Base-by-base conservation (phyloP, 106 monocot genomes). In the Hemerocallis citrina region DNA sequence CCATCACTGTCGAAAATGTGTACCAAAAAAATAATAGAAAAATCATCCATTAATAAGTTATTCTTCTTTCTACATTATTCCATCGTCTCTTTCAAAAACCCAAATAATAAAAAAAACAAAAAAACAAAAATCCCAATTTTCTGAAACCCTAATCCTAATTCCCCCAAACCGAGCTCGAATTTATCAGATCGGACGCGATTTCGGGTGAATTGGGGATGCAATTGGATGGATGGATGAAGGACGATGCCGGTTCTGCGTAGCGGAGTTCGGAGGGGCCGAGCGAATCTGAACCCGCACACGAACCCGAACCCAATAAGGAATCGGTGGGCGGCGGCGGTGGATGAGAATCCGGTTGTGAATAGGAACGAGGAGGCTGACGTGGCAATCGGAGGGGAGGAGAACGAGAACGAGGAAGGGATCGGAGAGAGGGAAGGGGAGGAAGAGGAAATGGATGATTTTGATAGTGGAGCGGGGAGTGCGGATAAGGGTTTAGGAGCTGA, bases 211-310 rank as follows among this genome's bases (percentile, higher is more conserved):
- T 17, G 61, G 74, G 54, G 56, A 80, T 75, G 79, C 25, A 70
- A 41, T 62, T 79, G 25, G 63, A 75, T 67, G 25, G 63, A 75
- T 67, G 72, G 84, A 65, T 89, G 80, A 89, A 76, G 52, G 77
- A 88, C 33, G 75, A 85, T 82, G 85, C 85, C 82, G 48, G 82
- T 76, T 57, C 77, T 79, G 67, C 79, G 90, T 57, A 85, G 79
- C 66, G 82, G 76, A 62, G 67, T 62, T 59, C 69, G 90, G 30
- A 67, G 78, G 73, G 78, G 79, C 50, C 78, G 85, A 67, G 74
- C 60, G 56, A 68, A 71, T 63, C 61, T 41, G 66, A 71, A 68
- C 34, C 77, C 28, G 47, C 35, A 52, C 67, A 40, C 61, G 23
- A 42, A 17, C 16, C 3, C 42, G 42, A 14, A 29, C 8, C 7